Percentiles rank a stretch among this genome's conserved stretches.
Evolutionary conservation across 176 grass and related monocot genomes (phyloP).

Genomic region (Paspalum vaginatum): DNA sequence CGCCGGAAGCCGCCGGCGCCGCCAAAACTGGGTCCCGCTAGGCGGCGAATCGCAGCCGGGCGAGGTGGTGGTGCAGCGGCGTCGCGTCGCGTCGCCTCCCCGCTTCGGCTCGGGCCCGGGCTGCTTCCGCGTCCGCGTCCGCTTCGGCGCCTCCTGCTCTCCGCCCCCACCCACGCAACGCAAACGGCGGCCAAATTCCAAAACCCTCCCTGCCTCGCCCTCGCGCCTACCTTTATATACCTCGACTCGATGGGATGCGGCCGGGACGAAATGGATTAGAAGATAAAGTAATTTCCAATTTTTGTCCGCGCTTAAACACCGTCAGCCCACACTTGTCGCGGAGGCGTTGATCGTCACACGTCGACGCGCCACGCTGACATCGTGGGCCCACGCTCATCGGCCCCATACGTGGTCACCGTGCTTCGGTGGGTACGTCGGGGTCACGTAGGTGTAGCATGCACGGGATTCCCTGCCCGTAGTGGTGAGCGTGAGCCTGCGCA

Average conservation of each 20-base stretch:
- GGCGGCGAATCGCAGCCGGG: constrained; percentile 21
- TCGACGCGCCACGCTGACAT: constrained; percentile 13
- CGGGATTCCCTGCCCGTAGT: background rate
- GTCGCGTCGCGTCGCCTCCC: constrained; percentile 7
- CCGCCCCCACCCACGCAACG: constrained; percentile 32
- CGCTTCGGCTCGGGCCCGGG: constrained; percentile 29
- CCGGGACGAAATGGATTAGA: constrained; percentile 34
- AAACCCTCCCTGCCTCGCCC: constrained; percentile 38
- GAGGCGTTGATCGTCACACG: constrained; percentile 6
- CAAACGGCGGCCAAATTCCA: constrained; percentile 55
- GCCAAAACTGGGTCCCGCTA: constrained; percentile 33
- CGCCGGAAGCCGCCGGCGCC: constrained; percentile 21
- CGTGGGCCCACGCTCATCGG: rapidly evolving
- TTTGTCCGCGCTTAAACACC: constrained; percentile 35
- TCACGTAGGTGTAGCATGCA: constrained; percentile 23
- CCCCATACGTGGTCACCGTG: background rate
- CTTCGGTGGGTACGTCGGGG: background rate
- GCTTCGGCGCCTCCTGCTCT: background rate
- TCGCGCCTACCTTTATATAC: constrained; percentile 52
- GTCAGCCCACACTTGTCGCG: constrained; percentile 38
- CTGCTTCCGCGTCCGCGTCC: constrained; percentile 23
- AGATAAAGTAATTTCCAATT: constrained; percentile 12
- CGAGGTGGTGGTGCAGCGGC: constrained; percentile 13
- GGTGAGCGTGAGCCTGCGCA: constrained; percentile 4
- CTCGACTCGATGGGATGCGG: constrained; percentile 30